These are phyloP conservation scores for Boletus albobrunnescens DNA, from an alignment of 1,284 basidiomycete genomes.

Conservation along the genomic window DNA sequence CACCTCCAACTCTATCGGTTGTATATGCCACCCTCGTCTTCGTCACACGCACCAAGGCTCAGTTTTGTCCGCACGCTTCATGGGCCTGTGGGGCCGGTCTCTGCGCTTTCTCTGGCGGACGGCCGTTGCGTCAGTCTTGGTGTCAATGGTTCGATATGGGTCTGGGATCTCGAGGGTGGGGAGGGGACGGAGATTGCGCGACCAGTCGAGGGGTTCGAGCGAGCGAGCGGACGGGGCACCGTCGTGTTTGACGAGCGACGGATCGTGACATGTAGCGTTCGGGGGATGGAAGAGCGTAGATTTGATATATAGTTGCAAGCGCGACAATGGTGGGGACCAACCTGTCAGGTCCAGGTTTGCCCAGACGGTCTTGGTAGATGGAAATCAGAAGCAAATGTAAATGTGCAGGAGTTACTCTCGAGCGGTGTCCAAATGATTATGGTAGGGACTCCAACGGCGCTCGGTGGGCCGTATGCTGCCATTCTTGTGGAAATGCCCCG, in stretches of 20 bases:
- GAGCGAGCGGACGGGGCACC: constrained; percentile 36
- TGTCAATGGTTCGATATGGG: constrained; percentile 69
- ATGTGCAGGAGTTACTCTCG: no score
- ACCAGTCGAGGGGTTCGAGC: constrained; percentile 17
- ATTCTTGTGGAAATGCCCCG: no score
- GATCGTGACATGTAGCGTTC: constrained; percentile 56
- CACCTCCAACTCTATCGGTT: constrained; percentile 71
- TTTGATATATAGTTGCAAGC: constrained; percentile 75
- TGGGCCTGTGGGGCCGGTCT: constrained; percentile 63
- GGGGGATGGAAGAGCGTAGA: constrained; percentile 54
- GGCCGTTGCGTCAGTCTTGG: constrained; percentile 75
- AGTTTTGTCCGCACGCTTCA: constrained; percentile 67
- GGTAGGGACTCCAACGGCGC: no score
- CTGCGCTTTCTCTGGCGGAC: constrained; percentile 66
- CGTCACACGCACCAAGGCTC: constrained; percentile 51
- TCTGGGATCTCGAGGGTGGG: constrained; percentile 76
- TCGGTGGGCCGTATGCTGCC: no score
- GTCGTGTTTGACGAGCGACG: constrained; percentile 72
- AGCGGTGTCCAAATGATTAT: no score
- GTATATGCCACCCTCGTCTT: constrained; percentile 51
- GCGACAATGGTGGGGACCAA: no score
- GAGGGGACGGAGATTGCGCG: constrained; percentile 55
- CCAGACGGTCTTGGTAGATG: no score
- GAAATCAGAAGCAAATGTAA: no score
- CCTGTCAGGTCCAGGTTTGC: no score